Evolutionary conservation across 2,329 filamentous ascomycete genomes (phyloP), one percentile per base, ranked within the genome.

Genomic region (Penicillium sp.): DNA sequence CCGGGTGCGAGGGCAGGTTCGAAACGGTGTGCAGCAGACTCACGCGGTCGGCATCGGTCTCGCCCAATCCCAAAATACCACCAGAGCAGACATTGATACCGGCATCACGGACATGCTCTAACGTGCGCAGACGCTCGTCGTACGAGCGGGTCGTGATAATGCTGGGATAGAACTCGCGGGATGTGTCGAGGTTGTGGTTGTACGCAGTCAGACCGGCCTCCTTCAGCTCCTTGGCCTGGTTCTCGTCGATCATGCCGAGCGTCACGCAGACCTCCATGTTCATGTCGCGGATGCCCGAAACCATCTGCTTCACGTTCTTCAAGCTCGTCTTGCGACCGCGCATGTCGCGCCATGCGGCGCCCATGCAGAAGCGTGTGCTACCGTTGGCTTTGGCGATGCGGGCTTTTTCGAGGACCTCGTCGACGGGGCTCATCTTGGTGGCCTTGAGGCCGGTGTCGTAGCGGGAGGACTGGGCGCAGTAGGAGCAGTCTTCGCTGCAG

Each of bases 241-340:
- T 81, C 6, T 82, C 83, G 75, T 96, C 91, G 68, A 96, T 92
- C 92, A 96, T 96, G 67, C 92, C 92, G 19, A 96, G 83, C 1
- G 92, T 96, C n/a, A 96, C 92, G 74, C 92, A 96, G 7, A 87
- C 88, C 76, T 96, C 92, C 90, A 96, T 94, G 50, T 88, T 90
- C 83, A 96, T 83, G 0, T 78, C 88, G 27, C 89, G 84, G 19
- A 96, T 91, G 1, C 92, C 92, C 56, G 86, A 82, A 4, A 96
- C 87, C 92, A 96, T 96, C 54, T 85, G 86, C 70, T 90, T 90
- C 75, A 96, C 89, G 75, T 95, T 95, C 76, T 87, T 88, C 54
- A 96, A 79, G 64, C 87, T 88, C 46, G 89, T 91, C 78, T 93
- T 95, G 65, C 92, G 89, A 18, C 92, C 92, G 14, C 91, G 88